Evolutionary conservation across 2,329 filamentous ascomycete species (phyloP).

Genomic region (Aspergillus costaricaensis): DNA sequence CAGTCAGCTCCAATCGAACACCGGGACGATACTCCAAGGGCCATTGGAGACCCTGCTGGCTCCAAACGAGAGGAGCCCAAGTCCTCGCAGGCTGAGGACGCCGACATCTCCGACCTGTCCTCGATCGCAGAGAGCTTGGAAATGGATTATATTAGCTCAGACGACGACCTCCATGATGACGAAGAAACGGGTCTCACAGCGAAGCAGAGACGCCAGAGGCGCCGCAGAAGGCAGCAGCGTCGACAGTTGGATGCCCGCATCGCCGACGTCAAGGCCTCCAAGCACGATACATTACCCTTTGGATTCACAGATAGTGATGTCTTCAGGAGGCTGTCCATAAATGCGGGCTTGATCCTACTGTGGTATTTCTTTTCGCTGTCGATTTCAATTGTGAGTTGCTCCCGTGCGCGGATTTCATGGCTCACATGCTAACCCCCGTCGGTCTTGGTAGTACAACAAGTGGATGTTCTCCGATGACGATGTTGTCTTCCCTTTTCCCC

Average conservation of each 20-base stretch:
- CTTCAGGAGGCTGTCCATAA: conserved; percentile 68
- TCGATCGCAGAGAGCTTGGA: conserved; percentile 54
- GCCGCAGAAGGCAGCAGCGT: conserved; percentile 67
- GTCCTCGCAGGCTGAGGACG: conserved; percentile 36
- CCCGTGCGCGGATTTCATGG: neutral
- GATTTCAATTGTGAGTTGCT: conserved; percentile 75
- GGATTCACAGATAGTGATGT: conserved; percentile 73
- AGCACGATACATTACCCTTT: conserved; percentile 62
- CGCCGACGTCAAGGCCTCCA: conserved; percentile 61
- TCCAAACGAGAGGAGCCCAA: conserved; percentile 39
- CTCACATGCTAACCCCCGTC: neutral
- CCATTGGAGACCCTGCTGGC: conserved; percentile 25
- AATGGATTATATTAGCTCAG: conserved; percentile 61
- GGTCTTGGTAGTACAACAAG: conserved; percentile 79
- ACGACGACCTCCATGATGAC: conserved; percentile 77
- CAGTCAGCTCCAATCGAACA: conserved; percentile 36
- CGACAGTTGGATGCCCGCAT: conserved; percentile 71
- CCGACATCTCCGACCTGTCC: conserved; percentile 44
- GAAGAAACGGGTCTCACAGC: conserved; percentile 85
- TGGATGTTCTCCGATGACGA: conserved; percentile 95
- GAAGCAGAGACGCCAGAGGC: conserved; percentile 66
- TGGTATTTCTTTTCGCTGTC: conserved; percentile 94
- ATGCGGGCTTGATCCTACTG: conserved; percentile 76
- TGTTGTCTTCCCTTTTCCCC: conserved; percentile 87
- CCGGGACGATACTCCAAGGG: conserved; percentile 34